Percentiles rank a stretch among this genome's conserved stretches.
phyloP scores from a whole-genome alignment of 176 grass and related monocot genomes.

The Cocos nucifera region DNA sequence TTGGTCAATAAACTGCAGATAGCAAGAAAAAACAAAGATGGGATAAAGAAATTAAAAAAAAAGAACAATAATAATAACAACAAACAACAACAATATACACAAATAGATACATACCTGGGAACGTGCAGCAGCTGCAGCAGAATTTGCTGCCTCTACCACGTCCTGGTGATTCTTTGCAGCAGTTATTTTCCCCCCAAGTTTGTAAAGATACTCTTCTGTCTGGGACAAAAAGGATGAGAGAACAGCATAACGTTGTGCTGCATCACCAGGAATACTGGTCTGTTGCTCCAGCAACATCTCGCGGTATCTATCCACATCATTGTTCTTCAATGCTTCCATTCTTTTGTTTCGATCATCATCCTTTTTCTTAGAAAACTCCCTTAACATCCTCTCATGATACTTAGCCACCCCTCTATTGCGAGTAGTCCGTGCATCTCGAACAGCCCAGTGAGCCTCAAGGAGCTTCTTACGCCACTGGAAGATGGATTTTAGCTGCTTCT shows the following conservation, averaged over 20 bases:
- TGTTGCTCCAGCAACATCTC: constrained; percentile 94
- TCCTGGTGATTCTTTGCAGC: constrained; percentile 82
- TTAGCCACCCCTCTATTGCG: constrained; percentile 89
- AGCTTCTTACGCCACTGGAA: constrained; percentile 98
- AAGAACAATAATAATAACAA: too few relatives aligned
- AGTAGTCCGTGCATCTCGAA: constrained; percentile 88
- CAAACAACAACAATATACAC: background rate
- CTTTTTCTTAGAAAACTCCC: constrained; percentile 92
- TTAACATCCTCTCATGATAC: constrained; percentile 95
- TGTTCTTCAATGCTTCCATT: constrained; percentile 99
- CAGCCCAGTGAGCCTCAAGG: constrained; percentile 86
- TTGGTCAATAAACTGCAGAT: too few relatives aligned
- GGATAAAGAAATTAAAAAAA: too few relatives aligned
- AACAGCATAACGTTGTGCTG: constrained; percentile 86
- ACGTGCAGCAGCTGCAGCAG: constrained; percentile 68
- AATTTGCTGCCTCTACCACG: constrained; percentile 78
- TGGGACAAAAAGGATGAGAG: constrained; percentile 96
- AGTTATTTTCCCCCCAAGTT: constrained; percentile 95
- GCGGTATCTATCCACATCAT: constrained; percentile 94
- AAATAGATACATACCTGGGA: constrained; percentile 48
- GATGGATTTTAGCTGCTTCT: constrained; percentile 84
- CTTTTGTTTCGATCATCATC: constrained; percentile 95
- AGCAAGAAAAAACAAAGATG: too few relatives aligned
- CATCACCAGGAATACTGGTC: constrained; percentile 79
- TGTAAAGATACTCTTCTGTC: constrained; percentile 94